Evolutionary conservation across 225 moss, liverwort and hornwort genomes (phyloP).

Genomic region (Anthoceros angustus): DNA sequence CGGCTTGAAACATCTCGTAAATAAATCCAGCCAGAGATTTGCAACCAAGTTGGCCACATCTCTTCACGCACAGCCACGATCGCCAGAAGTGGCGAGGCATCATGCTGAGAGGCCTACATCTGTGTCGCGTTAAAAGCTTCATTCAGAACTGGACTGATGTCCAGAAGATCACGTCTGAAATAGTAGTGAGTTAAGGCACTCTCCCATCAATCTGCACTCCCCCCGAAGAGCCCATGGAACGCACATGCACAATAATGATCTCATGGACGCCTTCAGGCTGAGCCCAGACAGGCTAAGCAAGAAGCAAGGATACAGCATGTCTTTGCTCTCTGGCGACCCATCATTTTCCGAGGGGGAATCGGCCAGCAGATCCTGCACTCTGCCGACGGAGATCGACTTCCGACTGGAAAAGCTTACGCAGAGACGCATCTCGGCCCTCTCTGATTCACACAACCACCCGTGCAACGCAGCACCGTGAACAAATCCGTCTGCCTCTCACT

Average conservation of each 20-base stretch:
- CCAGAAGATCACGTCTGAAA: conserved; percentile 64
- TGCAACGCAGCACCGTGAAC: not conserved
- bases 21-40: conserved; percentile 42
- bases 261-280: no score
- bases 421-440: conserved; percentile 21
- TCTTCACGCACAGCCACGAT: conserved; percentile 1
- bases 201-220: not conserved
- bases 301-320: conserved; percentile 21
- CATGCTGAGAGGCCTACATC: conserved; percentile 34
- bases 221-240: not conserved
- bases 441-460: conserved; percentile 2
- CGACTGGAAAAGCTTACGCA: conserved; percentile 28
- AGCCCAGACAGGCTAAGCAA: not conserved
- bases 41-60: not conserved
- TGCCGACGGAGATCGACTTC: conserved; percentile 28
- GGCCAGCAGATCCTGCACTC: conserved; percentile 25
- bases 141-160: conserved; percentile 59
- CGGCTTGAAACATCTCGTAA: conserved; percentile 88
- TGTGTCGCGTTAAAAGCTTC: conserved; percentile 85
- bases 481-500: no score
- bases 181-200: conserved; percentile 11
- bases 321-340: conserved; percentile 12
- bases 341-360: conserved; percentile 10
- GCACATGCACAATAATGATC: not conserved
- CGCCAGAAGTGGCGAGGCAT: not conserved